Evolutionary conservation across 139 green algal genomes (phyloP), one percentile per base, ranked within the genome.

Genomic region (Chlorella sp.): DNA sequence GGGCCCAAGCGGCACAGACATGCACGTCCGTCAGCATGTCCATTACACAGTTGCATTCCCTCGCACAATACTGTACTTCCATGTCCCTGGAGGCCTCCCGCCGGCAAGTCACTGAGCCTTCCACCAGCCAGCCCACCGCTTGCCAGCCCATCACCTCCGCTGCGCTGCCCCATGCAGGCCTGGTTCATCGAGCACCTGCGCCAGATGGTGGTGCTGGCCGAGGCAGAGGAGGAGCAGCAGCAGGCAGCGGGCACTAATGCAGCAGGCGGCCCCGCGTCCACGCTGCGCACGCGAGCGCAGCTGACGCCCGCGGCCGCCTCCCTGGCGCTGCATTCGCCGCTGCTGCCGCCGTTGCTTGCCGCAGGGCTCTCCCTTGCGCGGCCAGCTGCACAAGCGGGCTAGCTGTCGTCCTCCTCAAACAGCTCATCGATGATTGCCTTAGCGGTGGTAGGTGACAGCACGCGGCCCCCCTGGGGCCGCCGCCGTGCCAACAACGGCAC

Each of bases 261-360:
- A 70, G 32, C 69, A 76, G 40, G 36, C 46, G 74, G 30, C 48
- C n/a, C 34, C 20, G 16, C 51, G 2, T 22, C 75, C 48, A 48
- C 51, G 17, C 28, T 34, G 8, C 75, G 48, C 75, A 68, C 48
- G 19, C 51, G 51, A 24, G 51, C 51, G 11, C 75, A 81, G 75
- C 48, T 81, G 24, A 78, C 43, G 28, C 72, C 72, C 1, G 75
- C 48, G 8, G 75, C 48, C 20, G 43, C 43, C 36, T 78, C 72
- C 43, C 72, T 51, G 58, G 56, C 54, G 24, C 76, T 83, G 28
- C 60, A 36, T 28, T 88, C 85, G 34, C 85, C 85, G 16, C 34
- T 80, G 67, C 68, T 88, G 24, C 78, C 65, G 46, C 85, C 79
- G n/a, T 34, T 88, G 28, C n/a, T n/a, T n/a, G n/a, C n/a, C n/a